Base-by-base conservation (phyloP, 2,329 filamentous ascomycete species). In the Cladosporium halotolerans region DNA sequence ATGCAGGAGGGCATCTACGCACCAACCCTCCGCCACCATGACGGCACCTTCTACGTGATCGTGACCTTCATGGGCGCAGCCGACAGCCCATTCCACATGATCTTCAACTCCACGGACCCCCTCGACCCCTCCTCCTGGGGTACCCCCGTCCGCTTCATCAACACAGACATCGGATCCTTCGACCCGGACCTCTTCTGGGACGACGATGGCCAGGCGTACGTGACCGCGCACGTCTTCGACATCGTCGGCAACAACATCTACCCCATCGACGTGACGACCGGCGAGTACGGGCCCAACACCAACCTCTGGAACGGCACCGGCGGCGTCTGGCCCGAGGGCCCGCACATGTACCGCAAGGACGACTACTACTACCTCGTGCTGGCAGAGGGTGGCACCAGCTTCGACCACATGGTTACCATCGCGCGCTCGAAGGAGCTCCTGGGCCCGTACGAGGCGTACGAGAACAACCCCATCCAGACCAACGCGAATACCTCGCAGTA, bases 191-290 rank as follows among this genome's bases (percentile, higher is more conserved):
- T 63, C 7, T 79, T 80, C 59, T 83, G 79, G 76, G 76, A 82
- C 46, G 73, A 74, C 1, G 75, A 82, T 44, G 80, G 79, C 1
- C 77, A 72, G 53, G 68, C 74, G 0, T 83, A 81, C 53, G 73
- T 80, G 13, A 71, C 58, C 10, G 60, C 63, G 6, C 64, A 67
- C 43, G 62, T 64, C 16, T 63, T 65, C 51, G 64, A 68, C 42
- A 56, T 64, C 56, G 64, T 66, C 45, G 66, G 68, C 6, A 67
- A 70, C 23, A 56, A 63, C 18, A 58, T 67, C 14, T 53, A 58
- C 11, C 60, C 64, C 18, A 62, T 72, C 23, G 60, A 72, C 48
- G 60, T 71, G 7, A 45, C 62, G 4, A 72, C 66, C 3, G 70
- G 69, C 3, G 42, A 57, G 59, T 43, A 53, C 55, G 18, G 57